Evolutionary conservation across 768 basidiomycete species (phyloP).

Genomic region (Trametes cinnabarina): DNA sequence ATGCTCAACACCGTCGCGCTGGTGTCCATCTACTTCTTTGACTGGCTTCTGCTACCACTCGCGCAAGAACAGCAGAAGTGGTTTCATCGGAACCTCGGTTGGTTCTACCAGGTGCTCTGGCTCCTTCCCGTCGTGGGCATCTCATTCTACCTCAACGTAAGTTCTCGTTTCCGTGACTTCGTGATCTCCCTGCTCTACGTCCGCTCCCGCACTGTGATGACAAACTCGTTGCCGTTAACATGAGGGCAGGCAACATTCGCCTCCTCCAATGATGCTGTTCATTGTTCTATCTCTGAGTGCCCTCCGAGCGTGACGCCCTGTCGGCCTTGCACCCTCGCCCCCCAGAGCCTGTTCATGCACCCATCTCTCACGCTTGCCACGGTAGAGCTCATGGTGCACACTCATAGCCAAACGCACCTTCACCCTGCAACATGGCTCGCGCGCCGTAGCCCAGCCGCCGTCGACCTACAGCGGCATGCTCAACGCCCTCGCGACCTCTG

Average conservation of each 20-base stretch:
- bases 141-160: constrained; percentile 81
- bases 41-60: constrained; percentile 66
- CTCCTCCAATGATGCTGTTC: not conserved
- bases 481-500: constrained; percentile 72
- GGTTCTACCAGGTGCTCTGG: constrained; percentile 79
- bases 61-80: constrained; percentile 59
- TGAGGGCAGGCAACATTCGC: not conserved
- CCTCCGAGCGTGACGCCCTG: not conserved
- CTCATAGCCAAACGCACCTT: constrained; percentile 75
- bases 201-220: constrained; percentile 3
- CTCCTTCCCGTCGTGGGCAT: constrained; percentile 70
- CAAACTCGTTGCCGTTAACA: constrained; percentile 6
- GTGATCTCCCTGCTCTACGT: not conserved
- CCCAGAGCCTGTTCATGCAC: not conserved
- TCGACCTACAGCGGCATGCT: constrained; percentile 69
- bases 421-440: constrained; percentile 65
- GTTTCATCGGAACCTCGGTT: constrained; percentile 70
- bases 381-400: constrained; percentile 74
- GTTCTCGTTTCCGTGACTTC: constrained; percentile 25
- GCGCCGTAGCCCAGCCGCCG: constrained; percentile 48
- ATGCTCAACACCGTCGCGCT: constrained; percentile 71
- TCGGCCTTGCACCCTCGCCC: not conserved
- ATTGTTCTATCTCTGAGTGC: constrained; percentile 6
- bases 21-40: constrained; percentile 73
- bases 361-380: constrained; percentile 15